Evolutionary conservation across 2,329 filamentous ascomycete genomes (phyloP).

Genomic region (Penicillium sp.): DNA sequence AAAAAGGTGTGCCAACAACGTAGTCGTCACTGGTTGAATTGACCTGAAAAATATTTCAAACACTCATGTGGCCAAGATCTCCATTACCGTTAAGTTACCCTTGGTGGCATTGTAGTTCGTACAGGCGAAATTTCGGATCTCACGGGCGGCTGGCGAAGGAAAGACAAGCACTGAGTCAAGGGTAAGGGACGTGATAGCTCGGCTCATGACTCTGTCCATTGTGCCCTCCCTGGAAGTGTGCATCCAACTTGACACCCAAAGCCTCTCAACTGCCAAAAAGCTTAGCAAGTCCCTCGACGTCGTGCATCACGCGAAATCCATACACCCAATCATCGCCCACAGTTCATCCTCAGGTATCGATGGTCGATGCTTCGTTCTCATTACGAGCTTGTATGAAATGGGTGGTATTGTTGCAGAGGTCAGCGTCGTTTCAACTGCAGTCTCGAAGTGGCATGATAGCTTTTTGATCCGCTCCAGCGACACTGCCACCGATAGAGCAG

Average conservation of each 20-base stretch:
- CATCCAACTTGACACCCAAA: constrained; percentile 50
- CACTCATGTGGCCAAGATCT: constrained; percentile 56
- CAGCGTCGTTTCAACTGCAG: constrained; percentile 48
- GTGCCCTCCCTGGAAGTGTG: constrained; percentile 51
- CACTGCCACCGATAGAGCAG: constrained; percentile 46
- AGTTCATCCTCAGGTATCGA: constrained; percentile 52
- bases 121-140: constrained; percentile 45
- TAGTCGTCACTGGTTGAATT: constrained; percentile 53
- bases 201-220: constrained; percentile 56
- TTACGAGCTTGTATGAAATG: constrained; percentile 55
- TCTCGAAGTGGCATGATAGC: constrained; percentile 38
- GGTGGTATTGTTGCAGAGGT: constrained; percentile 50
- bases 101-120: constrained; percentile 53
- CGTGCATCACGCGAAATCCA: constrained; percentile 55
- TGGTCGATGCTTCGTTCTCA: constrained; percentile 52
- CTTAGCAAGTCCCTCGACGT: constrained; percentile 46
- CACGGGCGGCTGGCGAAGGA: constrained; percentile 44
- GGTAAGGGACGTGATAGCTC: constrained; percentile 53
- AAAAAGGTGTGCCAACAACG: constrained; percentile 52
- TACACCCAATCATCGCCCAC: constrained; percentile 58
- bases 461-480: constrained; percentile 41
- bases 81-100: constrained; percentile 53
- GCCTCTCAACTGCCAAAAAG: constrained; percentile 46
- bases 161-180: constrained; percentile 51
- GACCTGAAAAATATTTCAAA: constrained; percentile 55